Evolutionary conservation across 768 basidiomycete species (phyloP).

Genomic region (Kwoniella heveanensis): DNA sequence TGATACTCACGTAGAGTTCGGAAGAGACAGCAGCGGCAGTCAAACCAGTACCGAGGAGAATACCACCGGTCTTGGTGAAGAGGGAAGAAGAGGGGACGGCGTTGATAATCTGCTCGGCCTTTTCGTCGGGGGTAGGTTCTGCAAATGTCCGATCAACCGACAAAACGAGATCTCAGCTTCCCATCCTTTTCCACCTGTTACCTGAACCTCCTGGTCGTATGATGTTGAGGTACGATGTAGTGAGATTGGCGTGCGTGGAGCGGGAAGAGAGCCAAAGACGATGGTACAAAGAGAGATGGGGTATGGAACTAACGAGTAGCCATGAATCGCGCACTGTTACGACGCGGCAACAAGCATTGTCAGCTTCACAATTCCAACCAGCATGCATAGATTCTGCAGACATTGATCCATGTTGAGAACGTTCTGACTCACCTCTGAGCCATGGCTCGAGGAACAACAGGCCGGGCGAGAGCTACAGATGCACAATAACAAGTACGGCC

Average conservation of each 20-base stretch:
- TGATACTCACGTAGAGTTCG: constrained; percentile 75
- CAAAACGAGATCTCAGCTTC: no score
- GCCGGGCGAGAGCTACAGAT: constrained; percentile 28
- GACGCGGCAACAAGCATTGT: constrained; percentile 5
- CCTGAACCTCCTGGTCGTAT: no score
- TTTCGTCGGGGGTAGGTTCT: constrained; percentile 75
- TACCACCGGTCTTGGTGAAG: constrained; percentile 91
- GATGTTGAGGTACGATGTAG: no score
- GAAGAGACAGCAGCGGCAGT: constrained; percentile 91
- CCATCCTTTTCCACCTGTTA: no score
- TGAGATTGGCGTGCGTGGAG: no score
- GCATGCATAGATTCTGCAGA: not conserved
- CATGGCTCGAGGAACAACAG: constrained; percentile 26
- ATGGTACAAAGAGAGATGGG: not conserved
- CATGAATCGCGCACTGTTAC: constrained; percentile 27
- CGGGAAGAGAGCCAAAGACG: no score
- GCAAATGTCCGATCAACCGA: not conserved
- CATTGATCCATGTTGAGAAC: not conserved
- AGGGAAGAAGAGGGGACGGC: constrained; percentile 73
- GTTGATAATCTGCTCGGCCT: constrained; percentile 86
- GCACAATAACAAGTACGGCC: constrained; percentile 9
- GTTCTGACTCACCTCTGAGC: constrained; percentile 25
- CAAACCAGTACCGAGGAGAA: constrained; percentile 84
- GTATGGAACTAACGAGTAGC: constrained; percentile 31
- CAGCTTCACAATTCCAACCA: not conserved